phyloP scores from a whole-genome alignment of 495 filamentous ascomycete genomes.

The Aspergillus taichungensis region DNA sequence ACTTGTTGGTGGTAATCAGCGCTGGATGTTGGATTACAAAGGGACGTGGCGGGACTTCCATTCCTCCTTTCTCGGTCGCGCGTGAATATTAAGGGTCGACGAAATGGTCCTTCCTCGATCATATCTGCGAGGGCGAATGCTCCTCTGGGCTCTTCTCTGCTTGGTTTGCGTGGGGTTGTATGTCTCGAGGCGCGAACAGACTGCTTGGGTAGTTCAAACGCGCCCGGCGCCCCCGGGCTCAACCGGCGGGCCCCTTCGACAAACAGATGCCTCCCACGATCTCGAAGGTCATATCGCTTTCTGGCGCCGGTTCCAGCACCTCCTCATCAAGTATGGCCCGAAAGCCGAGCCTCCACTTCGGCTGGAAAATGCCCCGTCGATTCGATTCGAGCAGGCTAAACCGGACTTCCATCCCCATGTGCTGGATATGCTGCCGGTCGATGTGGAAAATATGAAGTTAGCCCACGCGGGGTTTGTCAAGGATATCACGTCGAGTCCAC shows the following conservation, averaged over 20 bases:
- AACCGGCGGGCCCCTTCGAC: neutral
- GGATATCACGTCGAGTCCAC: slow-evolving; percentile 22
- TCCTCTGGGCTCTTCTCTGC: slow-evolving; percentile 10
- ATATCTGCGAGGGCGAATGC: slow-evolving; percentile 9
- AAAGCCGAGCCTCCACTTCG: slow-evolving; percentile 14
- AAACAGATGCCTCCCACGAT: neutral
- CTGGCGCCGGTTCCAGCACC: slow-evolving; percentile 20
- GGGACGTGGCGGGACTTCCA: no score
- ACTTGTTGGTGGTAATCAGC: no score
- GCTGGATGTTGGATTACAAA: no score
- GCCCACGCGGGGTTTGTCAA: slow-evolving; percentile 29
- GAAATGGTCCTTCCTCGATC: slow-evolving; percentile 12
- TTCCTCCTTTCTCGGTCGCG: no score
- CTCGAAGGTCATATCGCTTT: slow-evolving; percentile 15
- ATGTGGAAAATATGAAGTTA: slow-evolving; percentile 21
- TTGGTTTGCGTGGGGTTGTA: slow-evolving; percentile 7
- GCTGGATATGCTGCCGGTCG: slow-evolving; percentile 21
- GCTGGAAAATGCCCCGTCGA: slow-evolving; percentile 12
- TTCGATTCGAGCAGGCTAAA: slow-evolving; percentile 16
- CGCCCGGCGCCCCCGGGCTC: neutral
- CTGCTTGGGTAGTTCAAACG: neutral
- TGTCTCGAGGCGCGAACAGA: slow-evolving; percentile 5
- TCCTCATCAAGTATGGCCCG: slow-evolving; percentile 11
- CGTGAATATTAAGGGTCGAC: neutral
- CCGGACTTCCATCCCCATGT: slow-evolving; percentile 18